phyloP scores from a whole-genome alignment of 2,329 filamentous ascomycete genomes.

The Pseudonectria foliicola region DNA sequence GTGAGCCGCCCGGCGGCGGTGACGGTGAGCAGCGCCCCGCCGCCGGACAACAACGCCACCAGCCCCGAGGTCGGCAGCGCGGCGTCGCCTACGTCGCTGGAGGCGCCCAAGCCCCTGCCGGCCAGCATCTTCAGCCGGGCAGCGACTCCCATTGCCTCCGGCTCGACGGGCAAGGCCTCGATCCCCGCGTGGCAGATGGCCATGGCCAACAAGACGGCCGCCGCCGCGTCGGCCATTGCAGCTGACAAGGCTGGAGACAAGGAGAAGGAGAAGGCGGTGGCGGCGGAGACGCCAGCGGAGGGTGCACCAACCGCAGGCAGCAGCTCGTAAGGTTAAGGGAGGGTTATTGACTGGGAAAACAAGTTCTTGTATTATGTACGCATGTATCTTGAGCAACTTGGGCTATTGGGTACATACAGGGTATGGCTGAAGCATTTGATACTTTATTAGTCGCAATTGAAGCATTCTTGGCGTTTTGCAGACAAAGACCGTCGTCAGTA shows the following conservation, averaged over 20 bases:
- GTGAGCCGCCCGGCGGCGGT: slow-evolving; percentile 19
- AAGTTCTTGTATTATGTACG: neutral
- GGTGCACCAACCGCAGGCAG: slow-evolving; percentile 7
- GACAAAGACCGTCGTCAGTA: no score
- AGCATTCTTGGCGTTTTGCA: no score
- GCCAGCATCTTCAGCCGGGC: slow-evolving; percentile 20
- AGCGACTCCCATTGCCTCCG: slow-evolving; percentile 32
- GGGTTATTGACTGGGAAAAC: neutral
- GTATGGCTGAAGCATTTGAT: no score
- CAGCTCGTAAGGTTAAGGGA: slow-evolving; percentile 8
- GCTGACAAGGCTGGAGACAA: slow-evolving; percentile 18
- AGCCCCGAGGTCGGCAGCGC: slow-evolving; percentile 19
- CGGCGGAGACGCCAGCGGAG: no score
- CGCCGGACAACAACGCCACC: slow-evolving; percentile 22
- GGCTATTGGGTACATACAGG: no score
- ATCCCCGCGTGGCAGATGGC: slow-evolving; percentile 79
- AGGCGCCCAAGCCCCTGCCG: slow-evolving; percentile 21
- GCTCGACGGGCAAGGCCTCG: slow-evolving; percentile 49
- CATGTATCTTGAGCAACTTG: no score
- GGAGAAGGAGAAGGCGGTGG: slow-evolving; percentile 13
- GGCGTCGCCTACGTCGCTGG: slow-evolving; percentile 24
- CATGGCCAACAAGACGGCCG: slow-evolving; percentile 46
- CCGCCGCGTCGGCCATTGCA: slow-evolving; percentile 20
- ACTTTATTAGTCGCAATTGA: no score
- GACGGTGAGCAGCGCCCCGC: slow-evolving; percentile 7